A percentile compares a stretch with the other conserved stretches of the same genome.
These are phyloP conservation scores for Termitomyces sp. DNA, from an alignment of 768 basidiomycete species.

Conservation along the genomic window DNA sequence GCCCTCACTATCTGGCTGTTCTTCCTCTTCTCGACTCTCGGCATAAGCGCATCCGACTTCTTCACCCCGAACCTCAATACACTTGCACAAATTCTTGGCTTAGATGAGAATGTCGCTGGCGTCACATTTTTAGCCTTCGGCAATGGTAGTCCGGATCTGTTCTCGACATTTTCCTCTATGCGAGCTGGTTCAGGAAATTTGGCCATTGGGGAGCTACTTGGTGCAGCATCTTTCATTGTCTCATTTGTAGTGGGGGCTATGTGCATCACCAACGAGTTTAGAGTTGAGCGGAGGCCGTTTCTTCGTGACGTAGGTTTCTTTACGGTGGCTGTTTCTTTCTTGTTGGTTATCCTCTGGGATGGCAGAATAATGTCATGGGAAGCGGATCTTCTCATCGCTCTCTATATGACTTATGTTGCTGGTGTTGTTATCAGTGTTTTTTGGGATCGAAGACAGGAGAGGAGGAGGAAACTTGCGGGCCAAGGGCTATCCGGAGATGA, in stretches of 20 bases:
- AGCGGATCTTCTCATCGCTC: conserved; percentile 57
- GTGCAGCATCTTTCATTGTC: conserved; percentile 93
- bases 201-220: conserved; percentile 92
- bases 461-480: conserved; percentile 41
- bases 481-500: conserved; percentile 57
- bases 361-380: conserved; percentile 68
- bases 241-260: conserved; percentile 97
- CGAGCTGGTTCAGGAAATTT: conserved; percentile 77
- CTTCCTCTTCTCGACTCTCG: conserved; percentile 94
- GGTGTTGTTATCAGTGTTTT: conserved; percentile 75
- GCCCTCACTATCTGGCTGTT: conserved; percentile 72
- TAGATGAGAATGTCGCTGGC: conserved; percentile 92
- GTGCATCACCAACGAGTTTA: conserved; percentile 94
- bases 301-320: conserved; percentile 95
- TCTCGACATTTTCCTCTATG: conserved; percentile 94
- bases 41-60: conserved; percentile 94
- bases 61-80: conserved; percentile 96
- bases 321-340: conserved; percentile 69
- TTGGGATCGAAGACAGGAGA: conserved; percentile 59
- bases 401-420: conserved; percentile 75
- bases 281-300: conserved; percentile 75
- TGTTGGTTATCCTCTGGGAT: conserved; percentile 77
- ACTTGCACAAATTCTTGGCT: conserved; percentile 75
- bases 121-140: conserved; percentile 97
- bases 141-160: conserved; percentile 95